Percentiles rank a stretch among this genome's conserved stretches.
Evolutionary conservation across 1,284 basidiomycete genomes (phyloP).

Genomic region (Sparassis latifolia): DNA sequence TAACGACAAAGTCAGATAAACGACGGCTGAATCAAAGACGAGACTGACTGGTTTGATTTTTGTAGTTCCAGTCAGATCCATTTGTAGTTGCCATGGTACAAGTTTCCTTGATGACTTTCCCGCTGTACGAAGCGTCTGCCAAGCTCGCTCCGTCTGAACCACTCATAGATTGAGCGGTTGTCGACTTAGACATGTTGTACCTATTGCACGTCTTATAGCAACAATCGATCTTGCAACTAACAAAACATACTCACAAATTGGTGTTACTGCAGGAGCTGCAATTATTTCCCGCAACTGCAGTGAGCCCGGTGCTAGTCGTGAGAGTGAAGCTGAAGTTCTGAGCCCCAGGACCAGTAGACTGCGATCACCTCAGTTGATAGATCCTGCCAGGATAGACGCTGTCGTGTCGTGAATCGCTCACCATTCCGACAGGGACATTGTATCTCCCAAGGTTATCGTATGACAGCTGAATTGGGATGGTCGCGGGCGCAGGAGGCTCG

Average conservation of each 20-base stretch:
- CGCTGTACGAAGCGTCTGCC: conserved; percentile 18
- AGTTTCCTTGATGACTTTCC: conserved; percentile 29
- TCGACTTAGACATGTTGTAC: conserved; percentile 27
- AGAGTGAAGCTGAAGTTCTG: conserved; percentile 34
- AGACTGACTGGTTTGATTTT: conserved; percentile 32
- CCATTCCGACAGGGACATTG: conserved; percentile 6
- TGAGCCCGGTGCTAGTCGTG: conserved; percentile 31
- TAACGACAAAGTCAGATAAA: conserved; percentile 2
- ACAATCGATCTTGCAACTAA: not conserved
- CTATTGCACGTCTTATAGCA: conserved; percentile 12
- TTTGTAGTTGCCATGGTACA: conserved; percentile 23
- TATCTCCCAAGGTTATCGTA: conserved; percentile 6
- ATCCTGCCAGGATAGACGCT: not conserved
- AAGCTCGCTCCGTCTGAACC: conserved; percentile 19
- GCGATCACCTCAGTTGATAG: not conserved
- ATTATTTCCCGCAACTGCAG: conserved; percentile 27
- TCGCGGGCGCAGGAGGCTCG: not conserved
- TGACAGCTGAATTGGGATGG: conserved; percentile 6
- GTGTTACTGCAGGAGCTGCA: conserved; percentile 27
- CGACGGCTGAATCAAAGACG: not conserved
- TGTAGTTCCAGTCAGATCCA: conserved; percentile 27
- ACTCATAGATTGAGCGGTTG: conserved; percentile 18
- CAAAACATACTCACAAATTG: conserved; percentile 20
- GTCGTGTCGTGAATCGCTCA: not conserved
- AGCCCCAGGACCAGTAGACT: conserved; percentile 17